A percentile compares a stretch with the other conserved stretches of the same genome.
These are phyloP conservation scores for Scedosporium aurantiacum DNA, from an alignment of 2,329 filamentous ascomycete genomes.

Conservation along the genomic window DNA sequence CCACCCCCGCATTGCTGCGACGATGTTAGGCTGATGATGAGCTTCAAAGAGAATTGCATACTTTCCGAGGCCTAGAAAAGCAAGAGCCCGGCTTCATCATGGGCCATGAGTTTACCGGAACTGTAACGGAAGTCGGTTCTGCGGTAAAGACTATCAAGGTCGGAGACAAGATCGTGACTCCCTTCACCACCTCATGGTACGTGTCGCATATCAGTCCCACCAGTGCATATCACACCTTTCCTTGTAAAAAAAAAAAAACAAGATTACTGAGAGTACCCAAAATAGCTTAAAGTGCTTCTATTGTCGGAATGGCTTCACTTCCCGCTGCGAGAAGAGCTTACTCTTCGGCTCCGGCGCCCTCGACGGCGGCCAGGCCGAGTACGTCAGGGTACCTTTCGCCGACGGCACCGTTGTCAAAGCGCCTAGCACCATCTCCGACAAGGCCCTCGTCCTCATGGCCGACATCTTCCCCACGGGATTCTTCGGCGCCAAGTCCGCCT, in stretches of 20 bases:
- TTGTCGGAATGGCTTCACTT: slow-evolving; percentile 5
- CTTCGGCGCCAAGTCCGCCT: slow-evolving; percentile 7
- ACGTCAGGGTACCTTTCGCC: slow-evolving; percentile 68
- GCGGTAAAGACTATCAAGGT: slow-evolving; percentile 44
- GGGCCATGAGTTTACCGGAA: slow-evolving; percentile 78
- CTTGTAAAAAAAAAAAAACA: too few species aligned
- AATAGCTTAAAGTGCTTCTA: slow-evolving; percentile 11
- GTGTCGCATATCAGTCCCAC: slow-evolving; percentile 5
- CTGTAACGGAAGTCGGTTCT: slow-evolving; percentile 54
- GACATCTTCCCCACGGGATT: slow-evolving; percentile 10
- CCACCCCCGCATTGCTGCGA: slow-evolving; percentile 4
- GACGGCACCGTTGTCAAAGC: slow-evolving; percentile 18
- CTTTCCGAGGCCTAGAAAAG: slow-evolving; percentile 71
- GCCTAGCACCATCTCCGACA: slow-evolving; percentile 4
- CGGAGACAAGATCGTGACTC: slow-evolving; percentile 10
- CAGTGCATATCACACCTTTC: too few species aligned
- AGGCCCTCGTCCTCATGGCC: slow-evolving; percentile 9
- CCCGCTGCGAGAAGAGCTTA: slow-evolving; percentile 4
- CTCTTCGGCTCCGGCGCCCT: slow-evolving; percentile 5
- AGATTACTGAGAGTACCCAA: not conserved
- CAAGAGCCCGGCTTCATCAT: slow-evolving; percentile 48
- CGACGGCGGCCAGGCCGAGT: slow-evolving; percentile 74
- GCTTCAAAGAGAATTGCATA: slow-evolving; percentile 55
- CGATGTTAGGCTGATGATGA: too few species aligned
- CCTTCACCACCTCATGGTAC: slow-evolving; percentile 23